A percentile compares a stretch with the other conserved stretches of the same genome.
These are phyloP conservation scores for Venturia pyrina DNA, from an alignment of 2,329 filamentous ascomycete genomes.

Conservation along the genomic window DNA sequence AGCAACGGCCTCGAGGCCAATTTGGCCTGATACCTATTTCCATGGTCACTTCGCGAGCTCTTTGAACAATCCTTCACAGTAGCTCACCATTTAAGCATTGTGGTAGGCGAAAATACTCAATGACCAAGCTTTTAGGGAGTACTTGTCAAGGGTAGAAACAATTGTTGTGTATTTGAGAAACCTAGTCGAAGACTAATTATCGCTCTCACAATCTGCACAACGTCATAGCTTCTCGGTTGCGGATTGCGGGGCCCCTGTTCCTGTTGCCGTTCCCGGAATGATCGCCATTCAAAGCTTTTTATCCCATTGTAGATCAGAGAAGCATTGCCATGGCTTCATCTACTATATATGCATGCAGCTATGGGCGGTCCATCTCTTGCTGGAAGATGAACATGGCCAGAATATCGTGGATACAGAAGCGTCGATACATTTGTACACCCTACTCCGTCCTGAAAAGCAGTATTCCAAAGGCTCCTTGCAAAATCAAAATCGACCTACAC, in stretches of 20 bases:
- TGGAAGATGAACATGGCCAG: too few species aligned
- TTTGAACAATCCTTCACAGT: neutral
- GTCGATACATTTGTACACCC: neutral
- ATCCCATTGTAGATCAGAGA: too few species aligned
- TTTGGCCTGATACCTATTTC: slow-evolving; percentile 12
- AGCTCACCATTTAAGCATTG: neutral
- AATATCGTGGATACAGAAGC: neutral
- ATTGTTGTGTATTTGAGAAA: neutral
- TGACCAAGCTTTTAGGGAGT: neutral
- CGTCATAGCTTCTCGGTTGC: neutral
- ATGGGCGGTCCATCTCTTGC: too few species aligned
- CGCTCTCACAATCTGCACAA: neutral
- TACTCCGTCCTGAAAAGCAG: neutral
- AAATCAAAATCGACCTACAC: neutral
- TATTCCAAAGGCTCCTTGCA: neutral
- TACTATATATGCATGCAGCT: too few species aligned
- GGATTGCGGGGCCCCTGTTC: neutral
- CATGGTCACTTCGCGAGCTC: neutral
- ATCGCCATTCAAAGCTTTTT: neutral
- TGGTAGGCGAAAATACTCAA: neutral
- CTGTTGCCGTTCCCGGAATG: neutral
- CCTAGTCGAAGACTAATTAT: neutral
- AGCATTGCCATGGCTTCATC: too few species aligned
- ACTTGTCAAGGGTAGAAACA: neutral
- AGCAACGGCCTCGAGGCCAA: slow-evolving; percentile 56